phyloP scores from a whole-genome alignment of 495 filamentous ascomycete genomes.

The Peziza echinospora region DNA sequence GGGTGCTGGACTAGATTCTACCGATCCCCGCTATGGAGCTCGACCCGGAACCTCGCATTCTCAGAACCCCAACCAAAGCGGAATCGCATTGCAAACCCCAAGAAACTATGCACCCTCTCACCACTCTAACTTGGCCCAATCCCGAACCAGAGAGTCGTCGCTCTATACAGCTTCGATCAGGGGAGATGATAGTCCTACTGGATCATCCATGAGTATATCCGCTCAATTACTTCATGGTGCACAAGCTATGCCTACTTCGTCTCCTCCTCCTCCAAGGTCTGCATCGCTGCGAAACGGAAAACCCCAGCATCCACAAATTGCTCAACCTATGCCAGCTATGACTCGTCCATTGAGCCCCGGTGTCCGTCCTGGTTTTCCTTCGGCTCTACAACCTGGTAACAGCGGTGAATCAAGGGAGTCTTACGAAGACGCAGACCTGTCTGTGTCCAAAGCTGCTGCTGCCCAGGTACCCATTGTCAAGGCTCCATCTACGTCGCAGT shows the following conservation, averaged over 20 bases:
- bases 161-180: conserved; percentile 22
- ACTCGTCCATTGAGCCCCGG: conserved; percentile 6
- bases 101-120: not conserved
- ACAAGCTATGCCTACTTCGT: conserved; percentile 40
- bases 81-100: too few species aligned
- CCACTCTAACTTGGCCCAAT: not conserved
- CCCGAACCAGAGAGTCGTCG: conserved; percentile 10
- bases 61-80: too few species aligned
- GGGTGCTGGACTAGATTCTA: conserved; percentile 26
- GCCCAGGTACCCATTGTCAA: too few species aligned
- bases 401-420: not conserved
- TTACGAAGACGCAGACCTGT: too few species aligned
- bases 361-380: conserved; percentile 14
- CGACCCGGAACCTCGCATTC: conserved; percentile 2
- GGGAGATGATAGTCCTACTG: conserved; percentile 25
- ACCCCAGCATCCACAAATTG: conserved; percentile 15
- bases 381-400: not conserved
- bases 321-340: conserved; percentile 6
- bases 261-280: conserved; percentile 26
- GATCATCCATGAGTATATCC: conserved; percentile 26
- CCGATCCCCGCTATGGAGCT: conserved; percentile 67
- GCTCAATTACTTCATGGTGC: conserved; percentile 41
- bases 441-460: too few species aligned
- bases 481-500: too few species aligned
- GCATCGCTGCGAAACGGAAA: not conserved